Percentiles rank a stretch among this genome's conserved stretches.
Conservation (phyloP, 2,329 filamentous ascomycete species). For the Aspergillus aculeatinus region DNA sequence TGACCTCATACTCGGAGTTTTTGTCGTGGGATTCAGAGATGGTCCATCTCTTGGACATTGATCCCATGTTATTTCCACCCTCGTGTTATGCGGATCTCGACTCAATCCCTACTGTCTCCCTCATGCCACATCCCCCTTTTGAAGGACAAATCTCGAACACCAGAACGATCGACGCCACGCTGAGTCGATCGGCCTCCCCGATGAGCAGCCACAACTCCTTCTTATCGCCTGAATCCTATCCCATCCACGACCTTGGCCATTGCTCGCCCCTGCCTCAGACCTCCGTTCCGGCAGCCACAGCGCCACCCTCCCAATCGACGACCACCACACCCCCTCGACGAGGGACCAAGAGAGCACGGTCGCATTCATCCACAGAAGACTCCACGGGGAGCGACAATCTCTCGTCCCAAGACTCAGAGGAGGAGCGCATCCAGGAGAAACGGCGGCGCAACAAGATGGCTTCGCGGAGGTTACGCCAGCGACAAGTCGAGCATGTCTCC, state of each 20-base stretch:
- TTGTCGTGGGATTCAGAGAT: background rate
- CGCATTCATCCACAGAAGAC: background rate
- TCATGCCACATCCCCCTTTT: background rate
- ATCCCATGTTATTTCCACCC: background rate
- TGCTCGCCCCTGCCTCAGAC: background rate
- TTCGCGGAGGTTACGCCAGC: constrained; percentile 2
- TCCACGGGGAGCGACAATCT: background rate
- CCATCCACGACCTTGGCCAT: background rate
- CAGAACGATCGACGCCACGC: too few species aligned
- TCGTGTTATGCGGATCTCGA: too few species aligned
- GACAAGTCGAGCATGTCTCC: constrained; percentile 2
- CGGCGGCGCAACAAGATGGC: constrained; percentile 7
- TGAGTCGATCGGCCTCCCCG: too few species aligned
- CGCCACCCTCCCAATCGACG: background rate
- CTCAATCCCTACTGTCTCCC: too few species aligned
- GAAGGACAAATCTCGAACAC: background rate
- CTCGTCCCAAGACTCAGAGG: background rate
- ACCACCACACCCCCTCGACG: too few species aligned
- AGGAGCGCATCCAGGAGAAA: background rate
- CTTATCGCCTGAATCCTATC: background rate
- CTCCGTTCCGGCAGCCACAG: background rate
- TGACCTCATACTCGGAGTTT: background rate
- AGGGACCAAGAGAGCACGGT: background rate
- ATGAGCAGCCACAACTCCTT: too few species aligned
- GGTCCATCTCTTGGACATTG: background rate